phyloP scores from a whole-genome alignment of 1,284 basidiomycete genomes.

The Microstroma glucosiphilum region DNA sequence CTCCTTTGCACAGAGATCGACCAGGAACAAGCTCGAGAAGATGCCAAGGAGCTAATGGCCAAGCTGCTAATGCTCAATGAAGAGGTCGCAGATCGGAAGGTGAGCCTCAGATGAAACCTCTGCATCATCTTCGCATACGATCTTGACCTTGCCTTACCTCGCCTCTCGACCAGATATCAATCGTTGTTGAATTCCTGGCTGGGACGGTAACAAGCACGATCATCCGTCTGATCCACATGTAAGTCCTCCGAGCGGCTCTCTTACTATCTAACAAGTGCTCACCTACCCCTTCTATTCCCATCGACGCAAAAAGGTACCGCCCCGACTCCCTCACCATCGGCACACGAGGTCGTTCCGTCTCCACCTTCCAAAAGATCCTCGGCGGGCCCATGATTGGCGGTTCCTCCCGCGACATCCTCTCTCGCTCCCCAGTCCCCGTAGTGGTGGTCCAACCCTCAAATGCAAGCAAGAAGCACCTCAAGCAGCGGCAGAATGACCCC shows the following conservation, averaged over 20 bases:
- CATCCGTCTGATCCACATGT: slow-evolving; percentile 67
- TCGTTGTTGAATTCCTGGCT: slow-evolving; percentile 89
- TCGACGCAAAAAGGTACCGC: slow-evolving; percentile 58
- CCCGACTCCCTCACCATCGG: slow-evolving; percentile 92
- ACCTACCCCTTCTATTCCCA: too few relatives aligned
- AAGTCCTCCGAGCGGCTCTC: too few relatives aligned
- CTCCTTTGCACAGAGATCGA: slow-evolving; percentile 34
- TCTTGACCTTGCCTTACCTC: too few relatives aligned
- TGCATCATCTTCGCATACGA: too few relatives aligned
- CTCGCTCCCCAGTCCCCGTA: slow-evolving; percentile 46
- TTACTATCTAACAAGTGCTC: too few relatives aligned
- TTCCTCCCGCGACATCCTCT: slow-evolving; percentile 39
- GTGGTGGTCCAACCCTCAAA: slow-evolving; percentile 48
- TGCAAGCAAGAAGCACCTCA: slow-evolving; percentile 46
- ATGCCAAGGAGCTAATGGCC: slow-evolving; percentile 77
- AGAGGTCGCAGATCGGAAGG: slow-evolving; percentile 68
- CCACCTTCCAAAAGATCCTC: slow-evolving; percentile 47
- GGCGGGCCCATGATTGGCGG: slow-evolving; percentile 43
- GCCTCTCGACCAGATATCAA: too few relatives aligned
- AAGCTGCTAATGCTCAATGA: slow-evolving; percentile 74
- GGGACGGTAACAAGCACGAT: slow-evolving; percentile 82
- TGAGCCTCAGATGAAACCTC: too few relatives aligned
- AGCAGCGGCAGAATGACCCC: slow-evolving; percentile 45
- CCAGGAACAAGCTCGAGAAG: slow-evolving; percentile 76
- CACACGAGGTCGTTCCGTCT: slow-evolving; percentile 62